Conservation (phyloP, 1,284 basidiomycete genomes). For the Fomes fomentarius region DNA sequence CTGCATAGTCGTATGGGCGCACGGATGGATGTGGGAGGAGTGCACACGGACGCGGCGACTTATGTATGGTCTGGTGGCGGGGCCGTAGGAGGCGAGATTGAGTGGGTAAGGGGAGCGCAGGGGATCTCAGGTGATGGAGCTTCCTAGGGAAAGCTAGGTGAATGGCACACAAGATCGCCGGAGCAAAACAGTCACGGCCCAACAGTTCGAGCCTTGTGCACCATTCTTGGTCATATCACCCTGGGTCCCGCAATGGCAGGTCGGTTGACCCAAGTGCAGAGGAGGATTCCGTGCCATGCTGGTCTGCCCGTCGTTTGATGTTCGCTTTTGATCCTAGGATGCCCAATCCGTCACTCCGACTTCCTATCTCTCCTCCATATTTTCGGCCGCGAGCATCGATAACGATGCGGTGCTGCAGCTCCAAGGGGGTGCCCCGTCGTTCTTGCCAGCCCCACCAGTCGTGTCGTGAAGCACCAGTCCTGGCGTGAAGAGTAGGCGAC, state of each 20-base stretch:
- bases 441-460: too few species aligned
- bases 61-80: not conserved
- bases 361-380: not conserved
- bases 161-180: not conserved
- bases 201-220: constrained; percentile 11
- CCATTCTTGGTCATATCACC: constrained; percentile 9
- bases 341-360: not conserved
- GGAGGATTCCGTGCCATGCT: not conserved
- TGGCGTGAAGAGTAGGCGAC: too few species aligned
- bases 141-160: not conserved
- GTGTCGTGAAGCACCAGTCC: too few species aligned
- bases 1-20: not conserved
- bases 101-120: not conserved
- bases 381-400: constrained; percentile 1
- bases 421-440: too few species aligned
- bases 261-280: not conserved
- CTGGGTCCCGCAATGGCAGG: not conserved
- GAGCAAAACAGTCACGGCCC: not conserved
- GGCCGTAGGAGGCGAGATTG: not conserved
- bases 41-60: not conserved
- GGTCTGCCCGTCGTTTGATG: constrained; percentile 1
- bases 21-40: not conserved
- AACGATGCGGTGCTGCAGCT: not conserved
- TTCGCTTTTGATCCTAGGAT: constrained; percentile 6
- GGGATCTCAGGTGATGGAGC: not conserved